A percentile compares a stretch with the other conserved stretches of the same genome.
phyloP scores from a whole-genome alignment of 148 eudicot genomes.

The Drosera capensis region DNA sequence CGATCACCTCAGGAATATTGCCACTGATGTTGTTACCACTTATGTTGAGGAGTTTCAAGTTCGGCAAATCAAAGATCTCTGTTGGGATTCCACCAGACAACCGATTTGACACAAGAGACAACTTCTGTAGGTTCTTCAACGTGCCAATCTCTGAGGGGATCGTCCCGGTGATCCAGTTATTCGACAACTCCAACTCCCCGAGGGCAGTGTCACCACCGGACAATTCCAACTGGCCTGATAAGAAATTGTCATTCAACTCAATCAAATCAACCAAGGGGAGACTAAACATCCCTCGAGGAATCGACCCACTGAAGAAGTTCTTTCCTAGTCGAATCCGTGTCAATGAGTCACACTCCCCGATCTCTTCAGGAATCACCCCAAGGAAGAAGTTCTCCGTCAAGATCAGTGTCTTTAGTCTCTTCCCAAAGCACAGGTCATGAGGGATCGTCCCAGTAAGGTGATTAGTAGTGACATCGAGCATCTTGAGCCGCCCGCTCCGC shows the following conservation, averaged over 20 bases:
- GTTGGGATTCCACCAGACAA: constrained; percentile 33
- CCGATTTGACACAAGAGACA: constrained; percentile 18
- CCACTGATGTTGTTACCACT: constrained; percentile 29
- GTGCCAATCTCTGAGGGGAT: constrained; percentile 29
- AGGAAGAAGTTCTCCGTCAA: constrained; percentile 32
- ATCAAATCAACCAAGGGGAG: constrained; percentile 21
- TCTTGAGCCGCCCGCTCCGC: constrained; percentile 19
- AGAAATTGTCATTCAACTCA: constrained; percentile 29
- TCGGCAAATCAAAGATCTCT: constrained; percentile 15
- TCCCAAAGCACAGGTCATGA: constrained; percentile 36
- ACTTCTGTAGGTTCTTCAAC: constrained; percentile 10
- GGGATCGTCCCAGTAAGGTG: constrained; percentile 42
- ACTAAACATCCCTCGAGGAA: constrained; percentile 30
- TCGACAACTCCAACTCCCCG: constrained; percentile 16
- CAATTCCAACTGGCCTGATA: constrained; percentile 26
- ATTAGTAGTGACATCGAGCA: constrained; percentile 28
- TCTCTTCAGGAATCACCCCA: constrained; percentile 34
- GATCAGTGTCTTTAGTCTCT: constrained; percentile 15
- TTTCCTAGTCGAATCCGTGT: constrained; percentile 15
- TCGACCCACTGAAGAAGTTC: constrained; percentile 30
- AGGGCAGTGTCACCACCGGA: constrained; percentile 15
- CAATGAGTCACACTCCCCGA: constrained; percentile 34
- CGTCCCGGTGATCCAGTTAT: constrained; percentile 29
- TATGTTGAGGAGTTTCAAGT: constrained; percentile 11
- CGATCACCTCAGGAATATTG: constrained; percentile 21